phyloP scores from a whole-genome alignment of 2,329 filamentous ascomycete genomes.

The Aspergillus ibericus region DNA sequence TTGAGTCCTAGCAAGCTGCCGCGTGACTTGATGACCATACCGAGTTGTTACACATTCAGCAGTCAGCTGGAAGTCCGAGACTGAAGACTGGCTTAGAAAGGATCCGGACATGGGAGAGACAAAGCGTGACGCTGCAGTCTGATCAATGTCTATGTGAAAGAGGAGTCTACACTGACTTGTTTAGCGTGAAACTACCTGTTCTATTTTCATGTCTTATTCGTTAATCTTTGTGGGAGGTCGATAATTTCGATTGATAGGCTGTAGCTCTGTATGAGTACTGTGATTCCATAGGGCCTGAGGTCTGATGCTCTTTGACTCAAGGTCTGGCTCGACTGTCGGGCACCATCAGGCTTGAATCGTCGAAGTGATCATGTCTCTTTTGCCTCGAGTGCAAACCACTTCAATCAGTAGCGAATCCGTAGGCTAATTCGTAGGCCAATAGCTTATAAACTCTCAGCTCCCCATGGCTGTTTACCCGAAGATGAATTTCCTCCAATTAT shows the following conservation, averaged over 20 bases:
- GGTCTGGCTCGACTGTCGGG: too few species aligned
- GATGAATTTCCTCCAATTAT: slow-evolving; percentile 77
- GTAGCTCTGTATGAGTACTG: too few species aligned
- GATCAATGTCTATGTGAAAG: neutral
- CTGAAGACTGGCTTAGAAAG: too few species aligned
- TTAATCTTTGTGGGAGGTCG: neutral
- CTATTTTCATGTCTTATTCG: neutral
- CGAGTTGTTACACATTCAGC: too few species aligned
- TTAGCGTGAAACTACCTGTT: neutral
- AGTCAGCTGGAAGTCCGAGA: too few species aligned
- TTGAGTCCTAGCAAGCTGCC: too few species aligned
- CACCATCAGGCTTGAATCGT: neutral
- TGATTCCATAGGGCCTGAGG: too few species aligned
- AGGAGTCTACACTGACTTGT: neutral
- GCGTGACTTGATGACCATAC: too few species aligned
- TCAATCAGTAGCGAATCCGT: neutral
- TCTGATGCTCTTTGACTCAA: too few species aligned
- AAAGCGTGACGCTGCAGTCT: neutral
- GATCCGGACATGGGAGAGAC: neutral
- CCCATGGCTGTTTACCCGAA: slow-evolving; percentile 56
- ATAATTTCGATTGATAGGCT: neutral
- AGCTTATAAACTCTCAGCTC: too few species aligned
- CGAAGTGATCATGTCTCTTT: neutral
- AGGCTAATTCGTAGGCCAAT: neutral
- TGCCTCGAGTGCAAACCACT: neutral